Percentiles rank a stretch among this genome's conserved stretches.
These are phyloP conservation scores for Lachancea mirantina DNA, from an alignment of 805 yeast species.

Conservation along the genomic window DNA sequence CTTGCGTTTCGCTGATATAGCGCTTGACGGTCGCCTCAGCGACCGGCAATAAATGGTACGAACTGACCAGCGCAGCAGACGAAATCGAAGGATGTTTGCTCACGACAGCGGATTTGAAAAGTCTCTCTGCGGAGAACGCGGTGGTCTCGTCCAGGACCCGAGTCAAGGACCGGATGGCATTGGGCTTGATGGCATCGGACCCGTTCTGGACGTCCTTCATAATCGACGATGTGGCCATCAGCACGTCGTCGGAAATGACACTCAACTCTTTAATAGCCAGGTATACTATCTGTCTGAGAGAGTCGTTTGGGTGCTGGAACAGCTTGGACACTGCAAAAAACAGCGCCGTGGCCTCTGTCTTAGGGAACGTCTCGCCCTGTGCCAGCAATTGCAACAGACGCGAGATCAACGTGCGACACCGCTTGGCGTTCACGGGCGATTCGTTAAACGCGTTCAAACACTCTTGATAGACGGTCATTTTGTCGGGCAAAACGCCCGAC, in stretches of 20 bases:
- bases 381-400: slow-evolving; percentile 75
- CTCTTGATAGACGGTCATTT: slow-evolving; percentile 95
- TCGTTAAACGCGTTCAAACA: slow-evolving; percentile 90
- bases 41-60: slow-evolving; percentile 83
- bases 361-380: slow-evolving; percentile 81
- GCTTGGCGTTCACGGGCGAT: slow-evolving; percentile 79
- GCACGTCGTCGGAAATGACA: slow-evolving; percentile 76
- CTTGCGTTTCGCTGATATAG: slow-evolving; percentile 91
- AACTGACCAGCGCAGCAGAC: slow-evolving; percentile 88
- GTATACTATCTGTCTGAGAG: slow-evolving; percentile 88
- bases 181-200: slow-evolving; percentile 79
- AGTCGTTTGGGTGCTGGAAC: slow-evolving; percentile 79
- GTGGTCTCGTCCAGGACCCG: slow-evolving; percentile 86
- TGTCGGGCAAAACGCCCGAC: slow-evolving; percentile 69
- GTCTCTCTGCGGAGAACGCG: slow-evolving; percentile 87
- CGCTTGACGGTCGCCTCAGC: slow-evolving; percentile 89
- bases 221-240: slow-evolving; percentile 96
- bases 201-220: slow-evolving; percentile 97
- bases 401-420: slow-evolving; percentile 77
- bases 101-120: slow-evolving; percentile 87
- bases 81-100: slow-evolving; percentile 82
- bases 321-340: slow-evolving; percentile 91
- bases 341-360: slow-evolving; percentile 82
- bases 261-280: slow-evolving; percentile 89
- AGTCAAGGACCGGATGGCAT: slow-evolving; percentile 87